Base-by-base conservation (phyloP, 495 filamentous ascomycete species). In the Pseudevernia furfuracea region DNA sequence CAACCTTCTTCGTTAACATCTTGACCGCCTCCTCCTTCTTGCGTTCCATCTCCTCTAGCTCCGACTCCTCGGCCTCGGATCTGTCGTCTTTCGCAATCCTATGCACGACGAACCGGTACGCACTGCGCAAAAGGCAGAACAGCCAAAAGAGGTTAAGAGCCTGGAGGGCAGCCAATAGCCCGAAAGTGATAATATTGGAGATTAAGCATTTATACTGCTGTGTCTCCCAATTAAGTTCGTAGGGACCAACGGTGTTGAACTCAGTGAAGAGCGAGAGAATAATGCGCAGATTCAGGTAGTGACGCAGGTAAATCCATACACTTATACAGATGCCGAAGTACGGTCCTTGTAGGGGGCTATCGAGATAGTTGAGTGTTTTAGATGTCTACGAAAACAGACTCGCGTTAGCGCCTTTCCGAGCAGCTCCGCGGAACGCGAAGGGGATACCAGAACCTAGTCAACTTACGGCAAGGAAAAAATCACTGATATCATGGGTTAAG, bases 401-500 rank as follows among this genome's bases (percentile, higher is more conserved):
- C 10, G 43, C n/a, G n/a, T n/a, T n/a, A n/a, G n/a, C n/a, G n/a
- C n/a, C n/a, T n/a, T n/a, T n/a, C n/a, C n/a, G n/a, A n/a, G n/a
- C n/a, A n/a, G n/a, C n/a, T n/a, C n/a, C n/a, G n/a, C n/a, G n/a
- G n/a, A n/a, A n/a, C n/a, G n/a, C n/a, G n/a, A n/a, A n/a, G n/a
- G n/a, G n/a, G n/a, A n/a, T n/a, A n/a, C n/a, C n/a, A 30, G 30
- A 32, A 59, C 23, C 48, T 25, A 52, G 38, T 38, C 30, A 3
- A 81, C 89, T 75, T 85, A 94, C 91, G 28, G 95, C 95, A 21
- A 98, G 81, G 84, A 98, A 98, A 76, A 97, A 96, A 72, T 98
- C 94, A 60, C 85, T 89, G 66, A 97, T 89, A 68, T 98, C 94
- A 71, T 96, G 91, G 28, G 94, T 97, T 65, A 97, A 92, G 73